These are phyloP conservation scores for Rachicladosporium sp. DNA, from an alignment of 2,329 filamentous ascomycete species.

Conservation along the genomic window DNA sequence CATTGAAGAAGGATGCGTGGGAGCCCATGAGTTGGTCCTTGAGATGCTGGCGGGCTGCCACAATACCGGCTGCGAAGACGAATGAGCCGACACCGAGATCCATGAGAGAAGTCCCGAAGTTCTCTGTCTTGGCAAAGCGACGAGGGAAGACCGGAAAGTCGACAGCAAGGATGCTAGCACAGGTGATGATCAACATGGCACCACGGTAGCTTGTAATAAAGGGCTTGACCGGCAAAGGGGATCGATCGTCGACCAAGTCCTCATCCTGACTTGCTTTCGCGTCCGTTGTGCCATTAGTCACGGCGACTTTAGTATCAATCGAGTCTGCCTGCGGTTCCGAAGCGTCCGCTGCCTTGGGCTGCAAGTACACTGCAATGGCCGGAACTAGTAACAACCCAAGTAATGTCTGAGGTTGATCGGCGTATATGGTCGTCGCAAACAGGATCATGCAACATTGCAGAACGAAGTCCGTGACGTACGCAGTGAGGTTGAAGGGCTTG, in stretches of 20 bases:
- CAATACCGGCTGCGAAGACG: slow-evolving; percentile 83
- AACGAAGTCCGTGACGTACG: slow-evolving; percentile 67
- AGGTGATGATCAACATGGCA: slow-evolving; percentile 82
- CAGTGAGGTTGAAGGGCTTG: slow-evolving; percentile 55
- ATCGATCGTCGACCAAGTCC: slow-evolving; percentile 8
- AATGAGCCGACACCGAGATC: slow-evolving; percentile 95
- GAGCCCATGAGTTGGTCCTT: slow-evolving; percentile 39
- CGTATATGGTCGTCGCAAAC: slow-evolving; percentile 77
- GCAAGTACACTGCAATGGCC: slow-evolving; percentile 39
- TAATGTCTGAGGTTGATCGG: slow-evolving; percentile 59
- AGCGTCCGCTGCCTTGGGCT: slow-evolving; percentile 20
- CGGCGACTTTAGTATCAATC: no score
- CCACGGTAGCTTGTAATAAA: slow-evolving; percentile 89
- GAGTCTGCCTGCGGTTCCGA: not conserved
- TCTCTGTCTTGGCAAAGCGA: slow-evolving; percentile 94
- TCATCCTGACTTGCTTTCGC: no score
- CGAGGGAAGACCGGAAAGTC: slow-evolving; percentile 93
- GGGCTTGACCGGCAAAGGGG: slow-evolving; percentile 65
- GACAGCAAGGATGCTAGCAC: slow-evolving; percentile 85
- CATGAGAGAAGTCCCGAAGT: slow-evolving; percentile 99
- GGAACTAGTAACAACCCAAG: slow-evolving; percentile 63
- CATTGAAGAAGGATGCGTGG: slow-evolving; percentile 41
- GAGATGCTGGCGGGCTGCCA: slow-evolving; percentile 72
- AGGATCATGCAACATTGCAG: slow-evolving; percentile 75
- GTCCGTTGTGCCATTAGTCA: no score